Percentiles rank a stretch among this genome's conserved stretches.
These are phyloP conservation scores for Corchorus olitorius DNA, from an alignment of 345 rosid genomes.

Conservation along the genomic window DNA sequence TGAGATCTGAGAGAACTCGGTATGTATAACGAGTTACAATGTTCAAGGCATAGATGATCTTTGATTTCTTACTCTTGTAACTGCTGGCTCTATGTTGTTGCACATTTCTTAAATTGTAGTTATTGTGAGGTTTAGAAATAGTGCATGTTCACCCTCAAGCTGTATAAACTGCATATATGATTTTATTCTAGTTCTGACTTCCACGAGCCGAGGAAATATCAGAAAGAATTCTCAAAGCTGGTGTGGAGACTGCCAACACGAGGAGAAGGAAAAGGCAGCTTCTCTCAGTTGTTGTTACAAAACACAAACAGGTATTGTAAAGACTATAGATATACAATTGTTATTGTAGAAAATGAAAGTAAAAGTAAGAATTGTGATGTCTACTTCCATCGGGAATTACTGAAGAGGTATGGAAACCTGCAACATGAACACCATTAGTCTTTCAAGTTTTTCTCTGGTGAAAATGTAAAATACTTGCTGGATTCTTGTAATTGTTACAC, in stretches of 20 bases:
- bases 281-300: slow-evolving; percentile 51
- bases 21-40: neutral
- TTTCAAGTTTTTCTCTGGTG: slow-evolving; percentile 8
- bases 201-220: slow-evolving; percentile 83
- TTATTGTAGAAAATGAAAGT: neutral
- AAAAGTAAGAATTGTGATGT: neutral
- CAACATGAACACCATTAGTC: slow-evolving; percentile 34
- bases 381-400: slow-evolving; percentile 39
- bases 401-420: slow-evolving; percentile 46
- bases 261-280: slow-evolving; percentile 68
- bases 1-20: neutral
- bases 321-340: too few relatives aligned
- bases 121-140: neutral
- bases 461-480: slow-evolving; percentile 28
- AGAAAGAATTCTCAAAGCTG: slow-evolving; percentile 80
- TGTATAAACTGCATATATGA: slow-evolving; percentile 10
- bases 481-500: neutral
- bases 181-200: slow-evolving; percentile 64
- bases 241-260: slow-evolving; percentile 87
- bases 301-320: slow-evolving; percentile 61
- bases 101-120: neutral
- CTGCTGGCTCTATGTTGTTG: neutral
- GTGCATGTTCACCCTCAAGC: neutral
- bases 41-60: neutral
- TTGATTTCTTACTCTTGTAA: neutral